phyloP scores from a whole-genome alignment of 768 basidiomycete species.

The Lactarius tabidus region DNA sequence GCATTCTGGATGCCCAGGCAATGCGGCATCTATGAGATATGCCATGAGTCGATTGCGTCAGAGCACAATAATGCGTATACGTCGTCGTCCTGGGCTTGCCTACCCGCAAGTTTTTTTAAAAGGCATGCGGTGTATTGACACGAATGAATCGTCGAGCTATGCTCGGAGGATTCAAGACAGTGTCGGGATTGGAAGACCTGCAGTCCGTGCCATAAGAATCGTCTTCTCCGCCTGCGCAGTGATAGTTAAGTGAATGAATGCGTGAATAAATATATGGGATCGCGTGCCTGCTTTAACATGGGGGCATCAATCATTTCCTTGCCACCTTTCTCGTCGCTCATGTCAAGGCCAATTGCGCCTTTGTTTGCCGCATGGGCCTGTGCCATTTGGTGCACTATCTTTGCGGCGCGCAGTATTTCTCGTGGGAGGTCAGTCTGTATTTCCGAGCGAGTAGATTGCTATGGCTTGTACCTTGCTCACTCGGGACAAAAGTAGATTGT shows the following conservation, averaged over 20 bases:
- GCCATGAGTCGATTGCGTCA: neutral
- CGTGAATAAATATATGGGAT: neutral
- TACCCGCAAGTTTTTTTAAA: neutral
- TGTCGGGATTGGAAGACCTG: conserved; percentile 20
- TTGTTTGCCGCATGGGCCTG: conserved; percentile 45
- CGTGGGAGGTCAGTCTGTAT: conserved; percentile 8
- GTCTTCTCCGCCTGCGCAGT: conserved; percentile 21
- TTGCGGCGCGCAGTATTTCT: conserved; percentile 77
- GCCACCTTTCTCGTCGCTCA: conserved; percentile 41
- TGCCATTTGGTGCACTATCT: conserved; percentile 65
- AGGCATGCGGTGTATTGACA: neutral
- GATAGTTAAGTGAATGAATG: neutral
- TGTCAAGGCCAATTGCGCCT: conserved; percentile 73
- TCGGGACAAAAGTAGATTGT: conserved; percentile 76
- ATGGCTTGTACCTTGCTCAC: conserved; percentile 50
- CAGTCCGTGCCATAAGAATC: conserved; percentile 15
- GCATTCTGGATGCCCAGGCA: neutral
- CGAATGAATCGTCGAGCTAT: neutral
- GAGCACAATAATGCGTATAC: neutral
- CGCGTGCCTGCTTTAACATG: conserved; percentile 74
- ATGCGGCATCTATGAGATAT: neutral
- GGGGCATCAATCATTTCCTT: conserved; percentile 90
- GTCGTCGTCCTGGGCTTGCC: neutral
- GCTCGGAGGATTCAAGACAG: neutral
- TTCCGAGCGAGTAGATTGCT: neutral